phyloP scores from a whole-genome alignment of 31 red algal genomes.

The Porphyra umbilicalis region DNA sequence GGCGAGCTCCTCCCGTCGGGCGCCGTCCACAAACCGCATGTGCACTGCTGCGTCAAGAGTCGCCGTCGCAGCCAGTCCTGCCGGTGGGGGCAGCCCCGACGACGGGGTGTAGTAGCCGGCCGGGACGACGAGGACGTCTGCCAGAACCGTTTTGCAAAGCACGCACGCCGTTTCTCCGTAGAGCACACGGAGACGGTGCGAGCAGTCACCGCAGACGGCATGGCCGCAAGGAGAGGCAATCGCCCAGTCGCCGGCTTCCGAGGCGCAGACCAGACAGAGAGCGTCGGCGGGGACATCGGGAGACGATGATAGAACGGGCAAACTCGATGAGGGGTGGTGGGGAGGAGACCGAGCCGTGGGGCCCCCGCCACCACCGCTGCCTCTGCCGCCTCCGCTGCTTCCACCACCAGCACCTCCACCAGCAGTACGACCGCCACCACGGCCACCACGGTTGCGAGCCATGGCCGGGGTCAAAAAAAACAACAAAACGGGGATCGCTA shows the following conservation, averaged over 20 bases:
- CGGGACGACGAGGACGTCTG: slow-evolving; percentile 54
- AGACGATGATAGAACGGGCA: not conserved
- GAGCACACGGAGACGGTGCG: slow-evolving; percentile 73
- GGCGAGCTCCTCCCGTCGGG: slow-evolving; percentile 32
- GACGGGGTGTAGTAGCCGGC: slow-evolving; percentile 3
- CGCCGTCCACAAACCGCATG: slow-evolving; percentile 54
- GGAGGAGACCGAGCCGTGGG: not conserved
- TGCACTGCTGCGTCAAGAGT: slow-evolving; percentile 38
- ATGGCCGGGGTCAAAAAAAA: too few relatives aligned
- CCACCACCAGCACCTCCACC: not conserved
- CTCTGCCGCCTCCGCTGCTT: not conserved
- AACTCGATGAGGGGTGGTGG: not conserved
- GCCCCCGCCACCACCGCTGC: not conserved
- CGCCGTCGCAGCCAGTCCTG: slow-evolving; percentile 22
- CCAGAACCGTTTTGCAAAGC: slow-evolving; percentile 55
- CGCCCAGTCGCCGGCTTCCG: slow-evolving; percentile 50
- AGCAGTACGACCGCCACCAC: not conserved
- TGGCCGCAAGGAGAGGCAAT: slow-evolving; percentile 60
- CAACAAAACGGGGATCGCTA: too few relatives aligned
- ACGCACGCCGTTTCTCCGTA: slow-evolving; percentile 62
- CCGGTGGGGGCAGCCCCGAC: slow-evolving; percentile 13
- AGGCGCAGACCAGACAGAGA: slow-evolving; percentile 54
- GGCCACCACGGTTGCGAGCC: too few relatives aligned
- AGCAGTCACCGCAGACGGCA: slow-evolving; percentile 69
- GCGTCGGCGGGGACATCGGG: slow-evolving; percentile 17